Conservation (phyloP, 2,329 filamentous ascomycete species). For the Verticillium tricorpus region DNA sequence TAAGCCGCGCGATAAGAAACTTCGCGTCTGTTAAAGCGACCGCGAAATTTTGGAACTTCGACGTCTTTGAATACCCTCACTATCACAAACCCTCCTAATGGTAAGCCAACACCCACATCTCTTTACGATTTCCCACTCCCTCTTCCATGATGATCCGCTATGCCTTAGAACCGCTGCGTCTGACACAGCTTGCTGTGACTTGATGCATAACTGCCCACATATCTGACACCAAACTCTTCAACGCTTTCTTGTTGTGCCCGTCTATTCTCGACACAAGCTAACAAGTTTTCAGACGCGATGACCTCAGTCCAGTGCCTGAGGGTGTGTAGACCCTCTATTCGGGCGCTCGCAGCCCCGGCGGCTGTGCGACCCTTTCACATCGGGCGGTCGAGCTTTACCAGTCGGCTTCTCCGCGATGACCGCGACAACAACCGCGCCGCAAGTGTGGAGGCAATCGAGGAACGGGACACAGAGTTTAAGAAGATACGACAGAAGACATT, state of each 20-base stretch:
- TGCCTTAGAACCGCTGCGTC: constrained; percentile 46
- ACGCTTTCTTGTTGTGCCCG: constrained; percentile 8
- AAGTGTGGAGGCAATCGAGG: background rate
- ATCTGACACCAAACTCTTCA: constrained; percentile 23
- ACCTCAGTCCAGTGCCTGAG: constrained; percentile 31
- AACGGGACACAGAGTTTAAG: constrained; percentile 9
- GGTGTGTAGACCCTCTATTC: constrained; percentile 16
- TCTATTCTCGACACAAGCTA: constrained; percentile 16
- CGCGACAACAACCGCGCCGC: background rate
- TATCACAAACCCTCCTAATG: background rate
- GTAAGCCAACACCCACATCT: background rate
- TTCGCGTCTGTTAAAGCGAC: background rate
- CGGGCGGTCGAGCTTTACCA: constrained; percentile 7
- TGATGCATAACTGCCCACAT: constrained; percentile 36
- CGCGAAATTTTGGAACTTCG: background rate
- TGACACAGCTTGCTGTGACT: constrained; percentile 38
- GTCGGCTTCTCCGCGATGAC: constrained; percentile 6
- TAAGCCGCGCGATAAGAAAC: background rate
- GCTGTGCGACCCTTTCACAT: constrained; percentile 7
- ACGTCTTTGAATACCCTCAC: background rate
- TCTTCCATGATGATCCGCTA: constrained; percentile 32
- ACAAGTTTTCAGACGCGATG: constrained; percentile 22
- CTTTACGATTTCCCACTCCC: background rate
- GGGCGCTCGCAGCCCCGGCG: constrained; percentile 9
- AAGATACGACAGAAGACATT: constrained; percentile 7